Percentiles rank a stretch among this genome's conserved stretches.
These are phyloP conservation scores for Zarea fungicola DNA, from an alignment of 2,329 filamentous ascomycete genomes.

Conservation along the genomic window DNA sequence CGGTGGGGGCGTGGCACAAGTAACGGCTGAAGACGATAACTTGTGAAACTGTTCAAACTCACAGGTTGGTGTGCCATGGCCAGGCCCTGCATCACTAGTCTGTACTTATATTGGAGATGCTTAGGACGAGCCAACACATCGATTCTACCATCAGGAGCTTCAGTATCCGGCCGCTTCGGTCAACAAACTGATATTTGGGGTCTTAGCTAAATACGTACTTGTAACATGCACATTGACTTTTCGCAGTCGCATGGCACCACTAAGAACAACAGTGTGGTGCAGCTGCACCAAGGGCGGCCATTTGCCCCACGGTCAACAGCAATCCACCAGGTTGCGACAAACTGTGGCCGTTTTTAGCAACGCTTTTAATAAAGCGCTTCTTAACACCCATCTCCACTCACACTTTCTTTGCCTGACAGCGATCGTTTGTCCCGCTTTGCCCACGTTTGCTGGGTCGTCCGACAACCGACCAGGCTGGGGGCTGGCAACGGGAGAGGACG, in stretches of 20 bases:
- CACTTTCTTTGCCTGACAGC: not conserved
- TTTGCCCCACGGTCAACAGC: not conserved
- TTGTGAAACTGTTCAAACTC: not conserved
- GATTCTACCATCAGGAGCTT: not conserved
- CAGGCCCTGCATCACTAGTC: not conserved
- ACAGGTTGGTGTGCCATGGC: not conserved
- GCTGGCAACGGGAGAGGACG: not conserved
- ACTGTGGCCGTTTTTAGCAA: not conserved
- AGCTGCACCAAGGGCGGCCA: not conserved
- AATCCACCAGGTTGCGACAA: not conserved
- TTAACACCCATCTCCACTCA: not conserved
- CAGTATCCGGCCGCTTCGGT: not conserved
- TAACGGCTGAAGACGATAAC: not conserved
- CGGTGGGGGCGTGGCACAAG: too few relatives aligned
- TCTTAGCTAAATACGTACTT: too few relatives aligned
- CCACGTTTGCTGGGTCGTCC: not conserved
- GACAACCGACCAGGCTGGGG: not conserved
- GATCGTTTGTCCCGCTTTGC: slow-evolving; percentile 4
- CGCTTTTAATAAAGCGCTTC: not conserved
- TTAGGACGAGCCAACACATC: not conserved
- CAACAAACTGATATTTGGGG: not conserved
- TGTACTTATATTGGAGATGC: not conserved
- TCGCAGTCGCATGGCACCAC: not conserved
- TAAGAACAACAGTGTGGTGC: not conserved
- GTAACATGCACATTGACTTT: not conserved